phyloP scores from a whole-genome alignment of 2,329 filamentous ascomycete species.

The Bipolaris victoriae region DNA sequence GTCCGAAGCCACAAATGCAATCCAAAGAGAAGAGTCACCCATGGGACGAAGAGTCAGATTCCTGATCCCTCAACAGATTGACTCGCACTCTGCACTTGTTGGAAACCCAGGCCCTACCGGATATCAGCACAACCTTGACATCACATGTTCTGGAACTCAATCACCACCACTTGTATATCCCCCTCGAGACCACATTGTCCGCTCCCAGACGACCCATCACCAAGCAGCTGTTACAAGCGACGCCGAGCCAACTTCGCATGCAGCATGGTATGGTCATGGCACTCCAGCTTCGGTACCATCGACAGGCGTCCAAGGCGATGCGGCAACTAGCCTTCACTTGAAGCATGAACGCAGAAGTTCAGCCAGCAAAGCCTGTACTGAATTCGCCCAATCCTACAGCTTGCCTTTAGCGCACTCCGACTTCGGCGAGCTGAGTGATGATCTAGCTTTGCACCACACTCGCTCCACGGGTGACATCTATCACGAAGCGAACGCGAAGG shows the following conservation, averaged over 20 bases:
- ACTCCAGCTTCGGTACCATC: slow-evolving; percentile 7
- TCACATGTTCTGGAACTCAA: too few species aligned
- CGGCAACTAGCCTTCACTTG: slow-evolving; percentile 43
- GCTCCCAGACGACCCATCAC: too few species aligned
- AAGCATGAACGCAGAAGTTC: slow-evolving; percentile 31
- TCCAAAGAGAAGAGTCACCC: too few species aligned
- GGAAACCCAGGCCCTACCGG: too few species aligned
- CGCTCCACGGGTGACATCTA: slow-evolving; percentile 27
- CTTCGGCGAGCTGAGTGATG: too few species aligned
- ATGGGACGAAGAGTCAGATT: too few species aligned
- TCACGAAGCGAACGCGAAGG: slow-evolving; percentile 31
- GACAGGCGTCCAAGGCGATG: slow-evolving; percentile 32
- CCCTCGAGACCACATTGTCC: too few species aligned
- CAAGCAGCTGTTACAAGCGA: not conserved
- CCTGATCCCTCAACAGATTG: too few species aligned
- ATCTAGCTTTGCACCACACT: too few species aligned
- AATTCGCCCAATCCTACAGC: slow-evolving; percentile 40
- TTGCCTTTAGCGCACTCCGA: slow-evolving; percentile 53
- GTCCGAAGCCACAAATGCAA: slow-evolving; percentile 5
- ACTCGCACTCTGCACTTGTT: too few species aligned
- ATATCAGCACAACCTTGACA: too few species aligned
- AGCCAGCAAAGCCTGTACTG: slow-evolving; percentile 29
- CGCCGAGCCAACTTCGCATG: not conserved
- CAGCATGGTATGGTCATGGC: slow-evolving; percentile 2
- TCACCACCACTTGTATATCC: too few species aligned